Conservation (phyloP, 495 filamentous ascomycete species). For the Bryoglossum gracile region DNA sequence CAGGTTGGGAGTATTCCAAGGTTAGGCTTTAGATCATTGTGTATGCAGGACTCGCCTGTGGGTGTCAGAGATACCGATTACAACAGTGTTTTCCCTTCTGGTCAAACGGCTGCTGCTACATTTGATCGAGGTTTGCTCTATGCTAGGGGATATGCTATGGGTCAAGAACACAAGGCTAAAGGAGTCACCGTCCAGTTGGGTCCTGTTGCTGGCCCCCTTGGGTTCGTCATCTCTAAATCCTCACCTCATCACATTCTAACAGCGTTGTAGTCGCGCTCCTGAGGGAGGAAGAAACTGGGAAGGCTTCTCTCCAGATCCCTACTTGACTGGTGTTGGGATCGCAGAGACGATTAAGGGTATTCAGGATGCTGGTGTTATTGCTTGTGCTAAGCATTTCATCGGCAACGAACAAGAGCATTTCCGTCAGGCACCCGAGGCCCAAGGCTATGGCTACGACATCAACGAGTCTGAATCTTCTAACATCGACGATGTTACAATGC, state of each 20-base stretch:
- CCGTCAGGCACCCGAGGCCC: conserved; percentile 62
- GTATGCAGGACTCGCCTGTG: conserved; percentile 83
- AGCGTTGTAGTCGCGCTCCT: conserved; percentile 59
- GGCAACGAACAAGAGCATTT: conserved; percentile 60
- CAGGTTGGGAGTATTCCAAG: conserved; percentile 54
- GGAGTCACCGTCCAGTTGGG: conserved; percentile 81
- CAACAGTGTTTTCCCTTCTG: conserved; percentile 72
- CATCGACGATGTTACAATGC: conserved; percentile 90
- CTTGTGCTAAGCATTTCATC: conserved; percentile 81
- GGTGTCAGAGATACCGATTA: conserved; percentile 64
- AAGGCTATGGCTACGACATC: conserved; percentile 23
- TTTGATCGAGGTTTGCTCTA: conserved; percentile 54
- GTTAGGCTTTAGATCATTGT: conserved; percentile 70
- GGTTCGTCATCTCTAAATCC: too few relatives aligned
- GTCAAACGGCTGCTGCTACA: conserved; percentile 74
- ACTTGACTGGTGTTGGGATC: conserved; percentile 52
- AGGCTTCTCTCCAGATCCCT: conserved; percentile 67
- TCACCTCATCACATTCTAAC: too few relatives aligned
- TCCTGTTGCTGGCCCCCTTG: conserved; percentile 74
- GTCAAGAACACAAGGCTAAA: conserved; percentile 71
- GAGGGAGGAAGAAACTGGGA: conserved; percentile 88
- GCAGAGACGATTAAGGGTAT: conserved; percentile 70
- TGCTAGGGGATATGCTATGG: conserved; percentile 73
- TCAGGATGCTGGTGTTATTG: conserved; percentile 75
- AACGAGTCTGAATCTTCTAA: conserved; percentile 66